Evolutionary conservation across 192 early-diverging fungal genomes (phyloP).

Genomic region (Backusella tarrabulga): DNA sequence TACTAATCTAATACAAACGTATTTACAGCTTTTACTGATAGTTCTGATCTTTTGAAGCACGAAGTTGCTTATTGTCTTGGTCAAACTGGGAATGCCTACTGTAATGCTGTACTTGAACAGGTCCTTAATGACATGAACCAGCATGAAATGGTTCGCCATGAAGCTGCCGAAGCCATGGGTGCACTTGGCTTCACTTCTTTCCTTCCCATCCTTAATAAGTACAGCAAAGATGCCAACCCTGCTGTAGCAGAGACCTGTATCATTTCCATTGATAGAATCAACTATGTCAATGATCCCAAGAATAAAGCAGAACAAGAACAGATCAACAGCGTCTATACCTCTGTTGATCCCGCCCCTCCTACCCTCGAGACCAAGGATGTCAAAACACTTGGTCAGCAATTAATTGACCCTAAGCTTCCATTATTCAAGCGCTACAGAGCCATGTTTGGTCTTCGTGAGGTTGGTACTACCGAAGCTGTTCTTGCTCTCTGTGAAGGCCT

Average conservation of each 20-base stretch:
- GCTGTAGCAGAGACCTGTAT: conserved; percentile 89
- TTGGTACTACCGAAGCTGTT: conserved; percentile 79
- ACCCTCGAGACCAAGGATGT: conserved; percentile 58
- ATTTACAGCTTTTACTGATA: conserved; percentile 63
- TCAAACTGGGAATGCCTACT: conserved; percentile 84
- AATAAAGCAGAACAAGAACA: conserved; percentile 43
- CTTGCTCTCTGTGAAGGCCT: conserved; percentile 83
- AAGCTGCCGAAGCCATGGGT: conserved; percentile 95
- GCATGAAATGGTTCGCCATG: conserved; percentile 96
- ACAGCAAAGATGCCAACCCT: conserved; percentile 63
- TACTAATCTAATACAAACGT: not conserved
- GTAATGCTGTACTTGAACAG: conserved; percentile 62
- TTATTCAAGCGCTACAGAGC: conserved; percentile 92
- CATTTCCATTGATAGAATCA: conserved; percentile 83
- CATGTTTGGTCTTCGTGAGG: conserved; percentile 93
- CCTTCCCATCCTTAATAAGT: conserved; percentile 73
- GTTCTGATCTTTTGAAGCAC: conserved; percentile 90
- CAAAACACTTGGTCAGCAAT: conserved; percentile 59
- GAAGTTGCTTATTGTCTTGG: conserved; percentile 96
- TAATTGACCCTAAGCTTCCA: conserved; percentile 67
- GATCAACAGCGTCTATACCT: conserved; percentile 58
- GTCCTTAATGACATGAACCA: conserved; percentile 68
- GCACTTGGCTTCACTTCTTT: conserved; percentile 77
- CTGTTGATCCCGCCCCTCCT: conserved; percentile 93
- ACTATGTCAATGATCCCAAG: conserved; percentile 66